These are phyloP conservation scores for Phyllosticta citriasiana DNA, from an alignment of 2,329 filamentous ascomycete species.

Conservation along the genomic window DNA sequence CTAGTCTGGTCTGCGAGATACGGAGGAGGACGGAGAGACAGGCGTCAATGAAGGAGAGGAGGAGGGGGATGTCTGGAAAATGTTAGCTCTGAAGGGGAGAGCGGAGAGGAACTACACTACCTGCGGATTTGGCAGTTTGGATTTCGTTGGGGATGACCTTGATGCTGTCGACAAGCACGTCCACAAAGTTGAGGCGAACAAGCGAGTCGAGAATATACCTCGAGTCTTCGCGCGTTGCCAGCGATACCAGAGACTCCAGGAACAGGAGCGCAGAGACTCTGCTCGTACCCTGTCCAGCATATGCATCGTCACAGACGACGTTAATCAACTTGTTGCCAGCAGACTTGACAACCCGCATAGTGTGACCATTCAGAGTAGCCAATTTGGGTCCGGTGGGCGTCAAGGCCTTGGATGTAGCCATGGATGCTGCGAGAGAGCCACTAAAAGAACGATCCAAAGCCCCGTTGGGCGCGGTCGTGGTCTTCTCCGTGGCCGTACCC, in stretches of 20 bases:
- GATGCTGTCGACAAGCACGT: slow-evolving; percentile 80
- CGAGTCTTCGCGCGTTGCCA: slow-evolving; percentile 63
- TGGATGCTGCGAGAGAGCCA: slow-evolving; percentile 1
- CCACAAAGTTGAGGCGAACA: slow-evolving; percentile 80
- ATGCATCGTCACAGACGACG: slow-evolving; percentile 85
- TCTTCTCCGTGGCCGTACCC: slow-evolving; percentile 44
- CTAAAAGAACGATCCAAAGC: slow-evolving; percentile 20
- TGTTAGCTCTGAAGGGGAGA: neutral
- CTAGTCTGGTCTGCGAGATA: slow-evolving; percentile 72
- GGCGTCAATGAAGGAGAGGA: slow-evolving; percentile 57
- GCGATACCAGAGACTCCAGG: slow-evolving; percentile 64
- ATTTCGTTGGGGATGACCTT: slow-evolving; percentile 64
- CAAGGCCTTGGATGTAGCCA: neutral
- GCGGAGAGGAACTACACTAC: slow-evolving; percentile 9
- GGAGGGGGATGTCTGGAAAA: slow-evolving; percentile 40
- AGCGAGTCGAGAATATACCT: slow-evolving; percentile 69
- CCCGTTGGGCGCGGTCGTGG: slow-evolving; percentile 26
- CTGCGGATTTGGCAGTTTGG: slow-evolving; percentile 24
- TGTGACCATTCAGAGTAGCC: slow-evolving; percentile 36
- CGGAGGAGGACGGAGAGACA: slow-evolving; percentile 75
- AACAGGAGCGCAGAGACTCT: slow-evolving; percentile 79
- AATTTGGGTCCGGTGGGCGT: slow-evolving; percentile 16
- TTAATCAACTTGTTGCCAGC: slow-evolving; percentile 76
- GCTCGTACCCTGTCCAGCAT: slow-evolving; percentile 69
- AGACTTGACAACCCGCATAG: slow-evolving; percentile 61